Evolutionary conservation across 768 basidiomycete genomes (phyloP), one percentile per base, ranked within the genome.

Genomic region (Mycena pura): DNA sequence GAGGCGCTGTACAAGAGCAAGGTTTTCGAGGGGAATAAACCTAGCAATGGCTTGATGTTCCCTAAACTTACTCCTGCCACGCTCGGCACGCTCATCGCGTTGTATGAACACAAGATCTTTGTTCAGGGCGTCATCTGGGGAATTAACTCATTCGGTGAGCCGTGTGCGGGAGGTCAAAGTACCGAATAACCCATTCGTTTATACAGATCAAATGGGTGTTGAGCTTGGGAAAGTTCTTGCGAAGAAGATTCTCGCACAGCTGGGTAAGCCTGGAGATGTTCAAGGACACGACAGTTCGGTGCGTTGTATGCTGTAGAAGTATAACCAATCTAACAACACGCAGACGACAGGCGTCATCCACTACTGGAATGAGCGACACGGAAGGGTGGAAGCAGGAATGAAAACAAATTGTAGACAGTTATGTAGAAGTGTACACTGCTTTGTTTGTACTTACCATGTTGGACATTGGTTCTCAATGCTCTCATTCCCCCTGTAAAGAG

Each of bases 91-190:
- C 80, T 97, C 54, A 91, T 97, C 72, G 93, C 91, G 15, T 71
- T 97, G 65, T 97, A 96, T 73, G 95, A 99, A 77, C 97, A 99
- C 84, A 99, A 99, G 83, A 97, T 99, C 73, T 98, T 98, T 77
- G 91, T 92, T 0, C 97, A 99, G 74, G 97, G 97, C 72, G 90
- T 92, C 43, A 83, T 99, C 59, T 99, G 95, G 96, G 96, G 96
- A 24, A 96, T 99, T 82, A 99, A 99, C 82, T 95, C 94, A 3
- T 99, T 94, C 74, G 96, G 93, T 93, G 52, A 31, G 85, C 74
- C n/a, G 6, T n/a, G 6, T 5, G 15, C n/a, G n/a, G n/a, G n/a
- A n/a, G n/a, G n/a, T n/a, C n/a, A n/a, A n/a, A n/a, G n/a, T 47
- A 17, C 32, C 44, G 44, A 51, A 1, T 15, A 25, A 60, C 19